Conservation (phyloP, 805 yeast genomes). For the Geotrichum ghanense region DNA sequence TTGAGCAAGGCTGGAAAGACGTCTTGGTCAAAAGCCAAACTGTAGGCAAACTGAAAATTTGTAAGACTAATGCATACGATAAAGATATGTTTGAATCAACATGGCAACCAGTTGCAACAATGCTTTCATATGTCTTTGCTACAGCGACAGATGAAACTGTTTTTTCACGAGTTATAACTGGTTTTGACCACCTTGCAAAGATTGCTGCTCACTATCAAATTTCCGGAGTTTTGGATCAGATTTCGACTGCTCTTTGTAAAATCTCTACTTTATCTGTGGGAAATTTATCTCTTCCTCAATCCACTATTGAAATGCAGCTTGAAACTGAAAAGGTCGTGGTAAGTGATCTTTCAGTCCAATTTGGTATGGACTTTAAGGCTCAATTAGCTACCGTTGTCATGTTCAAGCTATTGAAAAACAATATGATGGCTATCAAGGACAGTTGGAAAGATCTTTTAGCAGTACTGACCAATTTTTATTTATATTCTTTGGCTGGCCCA, state of each 20-base stretch:
- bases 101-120: conserved; percentile 55
- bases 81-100: conserved; percentile 53
- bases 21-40: conserved; percentile 19
- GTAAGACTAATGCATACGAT: conserved; percentile 43
- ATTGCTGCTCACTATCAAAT: conserved; percentile 59
- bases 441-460: conserved; percentile 54
- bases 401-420: conserved; percentile 61
- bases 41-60: conserved; percentile 13
- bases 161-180: conserved; percentile 75
- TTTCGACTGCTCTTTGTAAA: conserved; percentile 55
- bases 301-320: conserved; percentile 27
- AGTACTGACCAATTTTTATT: conserved; percentile 53
- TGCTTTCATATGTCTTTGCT: conserved; percentile 67
- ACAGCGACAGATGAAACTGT: conserved; percentile 86
- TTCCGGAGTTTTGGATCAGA: conserved; percentile 40
- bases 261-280: conserved; percentile 53
- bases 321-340: conserved; percentile 48
- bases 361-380: conserved; percentile 86
- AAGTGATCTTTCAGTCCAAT: conserved; percentile 66
- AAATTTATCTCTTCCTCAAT: conserved; percentile 20
- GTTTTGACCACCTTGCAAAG: conserved; percentile 73
- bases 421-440: conserved; percentile 34
- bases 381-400: conserved; percentile 81
- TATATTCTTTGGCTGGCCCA: conserved; percentile 49
- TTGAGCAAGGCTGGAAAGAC: conserved; percentile 55